A percentile compares a stretch with the other conserved stretches of the same genome.
These are phyloP conservation scores for Trichoderma semiorbis DNA, from an alignment of 2,329 filamentous ascomycete species.

Conservation along the genomic window DNA sequence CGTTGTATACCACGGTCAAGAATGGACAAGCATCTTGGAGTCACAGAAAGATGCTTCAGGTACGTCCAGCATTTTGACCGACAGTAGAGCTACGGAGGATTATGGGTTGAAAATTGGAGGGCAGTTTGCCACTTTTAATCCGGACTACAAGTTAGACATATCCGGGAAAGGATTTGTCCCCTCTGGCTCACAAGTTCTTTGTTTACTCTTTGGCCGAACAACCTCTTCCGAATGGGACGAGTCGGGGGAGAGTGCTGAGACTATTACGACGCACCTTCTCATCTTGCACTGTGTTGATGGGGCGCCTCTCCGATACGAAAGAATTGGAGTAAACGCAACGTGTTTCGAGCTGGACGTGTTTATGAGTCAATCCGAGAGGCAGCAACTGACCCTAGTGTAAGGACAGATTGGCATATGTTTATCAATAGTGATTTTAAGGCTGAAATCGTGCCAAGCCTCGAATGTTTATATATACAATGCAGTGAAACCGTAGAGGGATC, in stretches of 20 bases:
- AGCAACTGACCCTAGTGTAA: conserved; percentile 4
- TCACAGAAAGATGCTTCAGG: neutral
- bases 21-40: neutral
- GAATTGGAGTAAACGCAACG: neutral
- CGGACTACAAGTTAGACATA: conserved; percentile 5
- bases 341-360: conserved; percentile 7
- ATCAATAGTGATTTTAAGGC: neutral
- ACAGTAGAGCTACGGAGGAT: neutral
- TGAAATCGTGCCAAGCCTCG: neutral
- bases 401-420: neutral
- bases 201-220: conserved; percentile 3
- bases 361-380: neutral
- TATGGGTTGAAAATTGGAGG: neutral
- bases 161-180: neutral
- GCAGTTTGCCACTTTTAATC: neutral
- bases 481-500: neutral
- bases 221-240: neutral
- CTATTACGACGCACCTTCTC: neutral
- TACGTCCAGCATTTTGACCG: neutral
- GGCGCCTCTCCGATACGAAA: neutral
- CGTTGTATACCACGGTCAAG: neutral
- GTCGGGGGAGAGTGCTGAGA: neutral
- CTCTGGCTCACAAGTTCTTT: conserved; percentile 1
- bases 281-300: neutral
- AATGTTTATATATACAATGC: neutral